phyloP scores from a whole-genome alignment of 768 basidiomycete genomes.

The Tulasnella sp. region DNA sequence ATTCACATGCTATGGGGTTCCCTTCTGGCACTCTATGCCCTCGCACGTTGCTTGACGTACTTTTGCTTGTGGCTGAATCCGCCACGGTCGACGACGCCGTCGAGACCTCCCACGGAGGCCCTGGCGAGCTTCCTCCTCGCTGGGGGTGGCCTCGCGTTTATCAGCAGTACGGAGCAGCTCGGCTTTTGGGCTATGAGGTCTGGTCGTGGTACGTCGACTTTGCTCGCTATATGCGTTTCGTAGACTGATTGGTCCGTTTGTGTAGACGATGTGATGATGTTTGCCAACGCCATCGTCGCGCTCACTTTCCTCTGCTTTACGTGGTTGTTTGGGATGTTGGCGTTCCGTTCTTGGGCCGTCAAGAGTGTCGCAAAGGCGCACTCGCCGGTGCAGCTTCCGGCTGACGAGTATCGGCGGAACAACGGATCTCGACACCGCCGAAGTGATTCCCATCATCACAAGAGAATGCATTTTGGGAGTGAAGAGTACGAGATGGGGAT shows the following conservation, averaged over 20 bases:
- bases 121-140: slow-evolving; percentile 78
- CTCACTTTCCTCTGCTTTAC: slow-evolving; percentile 76
- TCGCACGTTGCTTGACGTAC: slow-evolving; percentile 78
- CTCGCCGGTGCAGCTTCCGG: too few species aligned
- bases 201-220: slow-evolving; percentile 50
- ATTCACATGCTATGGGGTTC: slow-evolving; percentile 89
- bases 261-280: slow-evolving; percentile 77
- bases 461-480: too few species aligned
- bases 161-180: slow-evolving; percentile 80
- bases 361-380: neutral
- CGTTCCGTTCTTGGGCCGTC: slow-evolving; percentile 38
- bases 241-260: neutral
- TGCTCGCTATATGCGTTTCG: neutral
- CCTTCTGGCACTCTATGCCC: slow-evolving; percentile 63
- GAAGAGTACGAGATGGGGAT: too few species aligned
- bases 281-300: slow-evolving; percentile 67
- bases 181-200: slow-evolving; percentile 84
- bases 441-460: too few species aligned
- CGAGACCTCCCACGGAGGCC: slow-evolving; percentile 87
- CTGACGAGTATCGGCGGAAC: too few species aligned
- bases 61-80: slow-evolving; percentile 88
- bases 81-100: slow-evolving; percentile 71
- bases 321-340: slow-evolving; percentile 66
- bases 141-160: slow-evolving; percentile 80
- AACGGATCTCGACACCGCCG: too few species aligned